Conservation (phyloP, 176 grass and related monocot genomes). For the Carex parvula region DNA sequence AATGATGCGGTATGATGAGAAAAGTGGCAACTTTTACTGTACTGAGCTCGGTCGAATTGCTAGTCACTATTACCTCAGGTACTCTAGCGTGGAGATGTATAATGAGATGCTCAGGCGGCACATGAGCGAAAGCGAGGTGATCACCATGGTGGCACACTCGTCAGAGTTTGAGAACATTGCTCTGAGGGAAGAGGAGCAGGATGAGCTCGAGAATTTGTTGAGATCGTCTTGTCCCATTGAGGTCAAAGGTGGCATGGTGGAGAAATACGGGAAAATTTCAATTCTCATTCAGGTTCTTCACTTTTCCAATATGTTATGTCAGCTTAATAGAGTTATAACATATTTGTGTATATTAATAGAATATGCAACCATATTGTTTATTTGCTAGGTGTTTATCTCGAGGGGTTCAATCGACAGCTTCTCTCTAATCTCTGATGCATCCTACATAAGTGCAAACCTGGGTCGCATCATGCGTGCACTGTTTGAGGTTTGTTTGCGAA, state of each 20-base stretch:
- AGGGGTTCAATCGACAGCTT: conserved; percentile 85
- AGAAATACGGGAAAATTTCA: conserved; percentile 94
- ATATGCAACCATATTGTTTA: conserved; percentile 2
- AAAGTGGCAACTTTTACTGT: conserved; percentile 98
- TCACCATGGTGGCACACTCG: conserved; percentile 96
- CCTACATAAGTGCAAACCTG: conserved; percentile 93
- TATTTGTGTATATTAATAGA: conserved; percentile 10
- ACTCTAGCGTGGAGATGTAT: conserved; percentile 93
- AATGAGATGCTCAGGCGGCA: conserved; percentile 92
- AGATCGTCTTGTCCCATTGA: conserved; percentile 70
- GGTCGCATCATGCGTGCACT: conserved; percentile 95
- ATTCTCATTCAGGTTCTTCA: conserved; percentile 93
- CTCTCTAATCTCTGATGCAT: conserved; percentile 92
- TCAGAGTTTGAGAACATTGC: conserved; percentile 98
- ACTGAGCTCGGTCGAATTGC: conserved; percentile 97
- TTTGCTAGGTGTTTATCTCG: conserved; percentile 77
- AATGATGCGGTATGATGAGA: conserved; percentile 98
- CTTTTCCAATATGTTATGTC: neutral
- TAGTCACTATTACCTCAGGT: conserved; percentile 95
- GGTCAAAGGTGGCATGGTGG: conserved; percentile 84
- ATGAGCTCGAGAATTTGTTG: conserved; percentile 72
- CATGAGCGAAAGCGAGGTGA: conserved; percentile 97
- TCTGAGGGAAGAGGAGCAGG: conserved; percentile 97
- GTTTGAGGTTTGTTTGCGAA: conserved; percentile 89
- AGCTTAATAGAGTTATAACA: neutral